Evolutionary conservation across 495 filamentous ascomycete genomes (phyloP).

Genomic region (Stereocaulon alpinum): DNA sequence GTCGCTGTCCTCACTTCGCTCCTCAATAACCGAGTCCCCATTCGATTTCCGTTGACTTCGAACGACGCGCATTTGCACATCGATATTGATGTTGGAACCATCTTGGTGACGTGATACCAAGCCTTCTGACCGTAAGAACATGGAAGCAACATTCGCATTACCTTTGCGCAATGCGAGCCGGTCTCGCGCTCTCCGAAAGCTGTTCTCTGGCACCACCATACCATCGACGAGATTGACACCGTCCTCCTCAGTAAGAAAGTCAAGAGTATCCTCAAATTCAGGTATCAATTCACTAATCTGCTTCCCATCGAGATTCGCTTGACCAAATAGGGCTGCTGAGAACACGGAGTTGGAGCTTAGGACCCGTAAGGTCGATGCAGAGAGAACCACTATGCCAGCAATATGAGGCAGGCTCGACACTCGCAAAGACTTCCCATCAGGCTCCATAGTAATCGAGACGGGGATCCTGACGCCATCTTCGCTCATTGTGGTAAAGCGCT

Average conservation of each 20-base stretch:
- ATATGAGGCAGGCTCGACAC: conserved; percentile 95
- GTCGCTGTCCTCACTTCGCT: conserved; percentile 32
- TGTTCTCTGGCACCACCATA: conserved; percentile 94
- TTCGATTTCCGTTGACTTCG: conserved; percentile 59
- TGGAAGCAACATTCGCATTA: conserved; percentile 56
- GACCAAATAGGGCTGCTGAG: conserved; percentile 81
- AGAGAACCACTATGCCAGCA: conserved; percentile 87
- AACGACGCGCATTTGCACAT: conserved; percentile 91
- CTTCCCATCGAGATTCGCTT: conserved; percentile 69
- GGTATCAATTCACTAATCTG: conserved; percentile 74
- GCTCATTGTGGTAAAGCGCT: conserved; percentile 73
- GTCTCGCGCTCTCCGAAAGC: conserved; percentile 79
- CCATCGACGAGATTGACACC: conserved; percentile 73
- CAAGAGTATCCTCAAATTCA: conserved; percentile 71
- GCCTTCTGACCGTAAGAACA: conserved; percentile 71
- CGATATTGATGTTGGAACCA: conserved; percentile 80
- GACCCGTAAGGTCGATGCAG: conserved; percentile 62
- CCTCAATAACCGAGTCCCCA: conserved; percentile 28
- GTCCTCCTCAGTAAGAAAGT: conserved; percentile 76
- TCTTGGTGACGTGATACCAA: conserved; percentile 80
- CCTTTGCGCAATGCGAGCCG: conserved; percentile 73
- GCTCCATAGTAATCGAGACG: conserved; percentile 59
- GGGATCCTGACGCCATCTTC: conserved; percentile 67
- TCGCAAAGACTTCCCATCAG: conserved; percentile 54
- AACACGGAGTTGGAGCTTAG: conserved; percentile 93